A percentile compares a stretch with the other conserved stretches of the same genome.
Evolutionary conservation across 805 yeast genomes (phyloP).

Genomic region (Brettanomyces naardenensis): DNA sequence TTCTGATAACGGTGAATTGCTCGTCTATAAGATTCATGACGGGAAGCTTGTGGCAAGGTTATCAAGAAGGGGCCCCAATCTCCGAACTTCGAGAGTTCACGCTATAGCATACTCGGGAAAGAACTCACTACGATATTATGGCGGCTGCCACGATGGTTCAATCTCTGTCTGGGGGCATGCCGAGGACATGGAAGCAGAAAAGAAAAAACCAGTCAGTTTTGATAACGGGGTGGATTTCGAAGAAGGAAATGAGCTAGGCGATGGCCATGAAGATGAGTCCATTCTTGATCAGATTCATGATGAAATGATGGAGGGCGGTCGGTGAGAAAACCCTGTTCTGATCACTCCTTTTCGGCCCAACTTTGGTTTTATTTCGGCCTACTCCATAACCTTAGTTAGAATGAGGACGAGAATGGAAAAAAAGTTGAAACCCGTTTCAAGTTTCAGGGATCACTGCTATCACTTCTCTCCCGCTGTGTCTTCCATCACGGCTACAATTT

Average conservation of each 20-base stretch:
- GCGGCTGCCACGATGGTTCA: constrained; percentile 65
- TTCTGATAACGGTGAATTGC: constrained; percentile 66
- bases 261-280: constrained; percentile 4
- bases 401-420: too few relatives aligned
- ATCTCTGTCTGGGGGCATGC: constrained; percentile 50
- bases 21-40: constrained; percentile 48
- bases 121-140: constrained; percentile 36
- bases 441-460: too few relatives aligned
- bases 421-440: too few relatives aligned
- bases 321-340: too few relatives aligned
- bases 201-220: constrained; percentile 7
- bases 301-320: constrained; percentile 28
- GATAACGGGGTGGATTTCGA: constrained; percentile 14
- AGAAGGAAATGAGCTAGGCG: neutral
- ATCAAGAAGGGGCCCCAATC: constrained; percentile 28
- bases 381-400: too few relatives aligned
- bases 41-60: constrained; percentile 58
- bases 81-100: constrained; percentile 36
- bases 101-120: constrained; percentile 44
- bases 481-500: too few relatives aligned
- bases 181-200: constrained; percentile 8
- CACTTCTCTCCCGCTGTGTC: too few relatives aligned
- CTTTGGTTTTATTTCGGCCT: too few relatives aligned
- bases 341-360: too few relatives aligned
- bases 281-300: constrained; percentile 21